Base-by-base conservation (phyloP, 2,329 filamentous ascomycete species). In the Lasiodiplodia sp. region DNA sequence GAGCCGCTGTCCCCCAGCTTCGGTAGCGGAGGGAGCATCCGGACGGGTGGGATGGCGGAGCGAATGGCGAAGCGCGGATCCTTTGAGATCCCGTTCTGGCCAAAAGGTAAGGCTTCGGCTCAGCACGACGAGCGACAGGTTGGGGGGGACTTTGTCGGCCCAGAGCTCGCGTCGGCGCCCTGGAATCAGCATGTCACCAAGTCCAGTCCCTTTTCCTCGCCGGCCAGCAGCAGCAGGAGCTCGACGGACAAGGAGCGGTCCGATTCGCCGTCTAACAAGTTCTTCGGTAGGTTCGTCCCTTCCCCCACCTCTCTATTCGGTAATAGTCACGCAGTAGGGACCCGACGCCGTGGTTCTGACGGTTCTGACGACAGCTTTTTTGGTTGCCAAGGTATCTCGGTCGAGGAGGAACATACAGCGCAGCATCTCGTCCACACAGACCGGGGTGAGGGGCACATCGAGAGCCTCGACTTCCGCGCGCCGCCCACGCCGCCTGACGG, bases 361-460 rank as follows among this genome's bases (percentile, higher is more conserved):
- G 63, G 38, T 16, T 66, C 63, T 12, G 63, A 66, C 63, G 63
- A 55, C 2, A 66, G 63, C 51, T 66, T 66, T 38, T 64, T 64
- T 16, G 63, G 63, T 12, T 66, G 63, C 49, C 51, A 47, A 23
- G 63, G 63, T 25, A 66, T 66, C 31, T 44, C 63, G 11, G 63
- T 44, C n/a, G 16, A 28, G 7, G 51, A 66, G 18, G 63, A 44
- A 34, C 23, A 28, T 16, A 34, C 23, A 4, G 63, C 63, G 7
- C 63, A 56, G 37, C 63, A 31, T n/a, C 21, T 52, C 31, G 34
- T 63, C 2, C 34, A 64, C 12, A 12, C 18, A 23, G 18, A 23
- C 12, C 34, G 23, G 10, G 14, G n/a, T 2, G 51, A 47, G 11
- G 21, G 37, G 11, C 47, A 52, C 47, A n/a, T 34, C 6, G 34